phyloP scores from a whole-genome alignment of 768 basidiomycete species.

The Myochromella boudieri region DNA sequence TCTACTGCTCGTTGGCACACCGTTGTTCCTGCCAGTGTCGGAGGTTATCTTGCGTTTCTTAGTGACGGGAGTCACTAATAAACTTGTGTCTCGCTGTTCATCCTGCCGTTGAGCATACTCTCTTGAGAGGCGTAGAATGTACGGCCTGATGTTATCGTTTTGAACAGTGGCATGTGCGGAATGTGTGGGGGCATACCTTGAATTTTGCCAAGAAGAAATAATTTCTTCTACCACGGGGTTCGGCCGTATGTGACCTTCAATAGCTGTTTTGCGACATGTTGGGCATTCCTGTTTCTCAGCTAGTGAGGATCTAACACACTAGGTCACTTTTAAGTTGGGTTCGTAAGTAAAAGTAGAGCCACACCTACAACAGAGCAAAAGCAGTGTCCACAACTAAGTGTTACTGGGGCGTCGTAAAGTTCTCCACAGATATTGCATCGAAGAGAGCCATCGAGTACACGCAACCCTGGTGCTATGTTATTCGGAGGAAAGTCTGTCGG shows the following conservation, averaged over 20 bases:
- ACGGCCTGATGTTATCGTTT: slow-evolving; percentile 32
- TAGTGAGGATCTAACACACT: slow-evolving; percentile 74
- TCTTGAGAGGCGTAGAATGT: slow-evolving; percentile 40
- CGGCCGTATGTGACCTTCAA: slow-evolving; percentile 63
- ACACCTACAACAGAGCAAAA: slow-evolving; percentile 73
- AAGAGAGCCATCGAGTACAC: slow-evolving; percentile 60
- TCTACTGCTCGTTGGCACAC: slow-evolving; percentile 8
- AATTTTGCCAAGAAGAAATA: slow-evolving; percentile 66
- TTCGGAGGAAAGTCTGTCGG: slow-evolving; percentile 68
- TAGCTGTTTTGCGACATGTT: slow-evolving; percentile 56
- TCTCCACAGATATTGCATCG: slow-evolving; percentile 80
- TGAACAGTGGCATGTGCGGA: background rate
- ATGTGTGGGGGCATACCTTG: slow-evolving; percentile 47
- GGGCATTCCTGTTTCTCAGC: slow-evolving; percentile 69
- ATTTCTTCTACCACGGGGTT: slow-evolving; percentile 72
- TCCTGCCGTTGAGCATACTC: too few species aligned
- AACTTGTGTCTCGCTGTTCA: slow-evolving; percentile 12
- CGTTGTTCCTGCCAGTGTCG: background rate
- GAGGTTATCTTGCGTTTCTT: slow-evolving; percentile 18
- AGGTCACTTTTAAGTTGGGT: background rate
- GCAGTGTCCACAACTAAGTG: slow-evolving; percentile 74
- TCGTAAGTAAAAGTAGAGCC: slow-evolving; percentile 1
- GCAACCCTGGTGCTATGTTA: slow-evolving; percentile 49
- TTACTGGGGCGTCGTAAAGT: slow-evolving; percentile 70
- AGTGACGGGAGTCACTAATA: slow-evolving; percentile 7